A percentile compares a stretch with the other conserved stretches of the same genome.
Conservation (phyloP, 1,284 basidiomycete genomes). For the Anthracocystis setariae region DNA sequence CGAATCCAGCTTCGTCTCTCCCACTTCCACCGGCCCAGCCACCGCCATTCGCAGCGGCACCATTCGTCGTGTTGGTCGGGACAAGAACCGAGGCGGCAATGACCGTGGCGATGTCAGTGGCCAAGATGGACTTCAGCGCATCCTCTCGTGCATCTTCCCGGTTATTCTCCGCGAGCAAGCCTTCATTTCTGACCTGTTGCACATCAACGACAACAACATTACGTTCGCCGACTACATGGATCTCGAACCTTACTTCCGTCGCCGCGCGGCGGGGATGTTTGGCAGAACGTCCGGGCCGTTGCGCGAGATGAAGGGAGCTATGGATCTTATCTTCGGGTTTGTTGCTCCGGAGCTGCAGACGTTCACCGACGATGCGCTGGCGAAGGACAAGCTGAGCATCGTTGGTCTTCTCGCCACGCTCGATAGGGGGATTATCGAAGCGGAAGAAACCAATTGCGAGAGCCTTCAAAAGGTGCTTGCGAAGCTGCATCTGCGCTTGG, state of each 20-base stretch:
- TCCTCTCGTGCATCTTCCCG: conserved; percentile 80
- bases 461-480: conserved; percentile 80
- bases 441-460: conserved; percentile 79
- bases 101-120: conserved; percentile 28
- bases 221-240: conserved; percentile 97
- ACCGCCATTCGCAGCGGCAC: conserved; percentile 49
- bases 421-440: conserved; percentile 81
- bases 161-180: conserved; percentile 83
- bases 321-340: conserved; percentile 96
- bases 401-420: conserved; percentile 83
- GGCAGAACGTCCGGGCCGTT: conserved; percentile 35
- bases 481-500: conserved; percentile 76
- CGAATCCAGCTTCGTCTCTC: conserved; percentile 41
- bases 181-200: conserved; percentile 90
- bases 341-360: conserved; percentile 82
- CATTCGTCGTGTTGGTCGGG: conserved; percentile 38
- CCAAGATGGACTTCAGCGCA: conserved; percentile 77
- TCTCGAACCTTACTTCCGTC: conserved; percentile 90
- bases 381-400: conserved; percentile 82
- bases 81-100: conserved; percentile 26
- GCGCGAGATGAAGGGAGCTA: conserved; percentile 71
- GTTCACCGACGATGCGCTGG: conserved; percentile 83
- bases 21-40: conserved; percentile 12
- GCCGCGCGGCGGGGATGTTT: conserved; percentile 76
- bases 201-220: conserved; percentile 79